phyloP scores from a whole-genome alignment of 495 filamentous ascomycete species.

The Lasiosphaeria miniovina region DNA sequence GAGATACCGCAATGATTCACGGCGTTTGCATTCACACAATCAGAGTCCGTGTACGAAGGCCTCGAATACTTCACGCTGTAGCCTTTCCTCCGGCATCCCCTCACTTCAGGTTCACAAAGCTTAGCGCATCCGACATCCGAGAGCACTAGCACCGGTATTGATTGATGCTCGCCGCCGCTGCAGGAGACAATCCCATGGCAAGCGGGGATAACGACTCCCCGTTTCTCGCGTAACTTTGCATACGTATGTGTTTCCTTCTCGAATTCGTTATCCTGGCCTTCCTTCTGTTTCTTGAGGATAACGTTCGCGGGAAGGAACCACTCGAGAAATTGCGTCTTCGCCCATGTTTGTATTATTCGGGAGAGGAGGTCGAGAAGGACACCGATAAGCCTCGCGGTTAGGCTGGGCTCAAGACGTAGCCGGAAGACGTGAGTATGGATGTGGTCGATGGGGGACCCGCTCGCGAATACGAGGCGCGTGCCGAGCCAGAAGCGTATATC shows the following conservation, averaged over 20 bases:
- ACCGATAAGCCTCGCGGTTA: constrained; percentile 9
- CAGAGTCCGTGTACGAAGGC: constrained; percentile 9
- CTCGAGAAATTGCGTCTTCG: constrained; percentile 11
- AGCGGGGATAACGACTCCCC: constrained; percentile 11
- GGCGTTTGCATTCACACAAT: too few species aligned
- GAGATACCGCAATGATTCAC: too few species aligned
- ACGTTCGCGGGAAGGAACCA: constrained; percentile 12
- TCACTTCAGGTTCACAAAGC: constrained; percentile 10
- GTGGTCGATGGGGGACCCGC: constrained; percentile 7
- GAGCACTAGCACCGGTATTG: constrained; percentile 9
- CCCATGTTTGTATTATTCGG: constrained; percentile 9
- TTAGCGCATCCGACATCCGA: constrained; percentile 10
- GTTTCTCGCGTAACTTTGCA: constrained; percentile 3
- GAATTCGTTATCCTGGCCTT: constrained; percentile 11
- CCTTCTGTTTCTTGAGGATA: constrained; percentile 11
- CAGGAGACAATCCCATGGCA: constrained; percentile 9
- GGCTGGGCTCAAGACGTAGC: constrained; percentile 9
- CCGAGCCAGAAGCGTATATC: constrained; percentile 11
- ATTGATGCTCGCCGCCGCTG: constrained; percentile 3
- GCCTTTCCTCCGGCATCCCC: constrained; percentile 10
- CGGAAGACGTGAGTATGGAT: constrained; percentile 4
- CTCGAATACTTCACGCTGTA: constrained; percentile 12
- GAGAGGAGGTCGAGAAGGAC: constrained; percentile 10
- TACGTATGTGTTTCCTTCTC: constrained; percentile 9
- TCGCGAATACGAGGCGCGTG: constrained; percentile 12